phyloP scores from a whole-genome alignment of 768 basidiomycete genomes.

The Termitomyces sp. region DNA sequence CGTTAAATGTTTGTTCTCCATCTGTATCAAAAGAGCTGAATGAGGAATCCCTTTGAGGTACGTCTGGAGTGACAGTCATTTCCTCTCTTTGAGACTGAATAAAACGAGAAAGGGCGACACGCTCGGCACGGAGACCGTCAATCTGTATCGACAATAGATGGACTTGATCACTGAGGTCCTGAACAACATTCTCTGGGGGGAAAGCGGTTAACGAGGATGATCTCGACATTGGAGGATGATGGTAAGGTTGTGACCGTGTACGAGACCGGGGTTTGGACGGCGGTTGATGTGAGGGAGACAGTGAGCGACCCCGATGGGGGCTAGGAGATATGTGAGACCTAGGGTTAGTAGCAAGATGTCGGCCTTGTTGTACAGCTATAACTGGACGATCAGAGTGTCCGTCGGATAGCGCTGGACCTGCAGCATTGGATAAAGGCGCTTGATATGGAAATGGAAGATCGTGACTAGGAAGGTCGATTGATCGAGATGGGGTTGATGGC shows the following conservation, averaged over 20 bases:
- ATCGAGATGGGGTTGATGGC: too few species aligned
- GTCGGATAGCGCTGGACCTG: neutral
- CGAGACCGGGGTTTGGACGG: neutral
- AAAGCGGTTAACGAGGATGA: neutral
- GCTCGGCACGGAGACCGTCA: constrained; percentile 26
- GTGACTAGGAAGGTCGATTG: too few species aligned
- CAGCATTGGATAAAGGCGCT: neutral
- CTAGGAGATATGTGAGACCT: neutral
- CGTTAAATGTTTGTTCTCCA: neutral
- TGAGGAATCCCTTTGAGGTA: neutral
- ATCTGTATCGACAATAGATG: constrained; percentile 21
- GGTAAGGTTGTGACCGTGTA: neutral
- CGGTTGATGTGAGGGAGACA: neutral
- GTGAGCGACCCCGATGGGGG: neutral
- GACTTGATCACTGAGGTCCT: constrained; percentile 26
- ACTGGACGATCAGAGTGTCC: neutral
- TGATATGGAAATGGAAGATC: neutral
- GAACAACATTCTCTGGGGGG: neutral
- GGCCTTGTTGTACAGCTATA: neutral
- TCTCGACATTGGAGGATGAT: neutral
- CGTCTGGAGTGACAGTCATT: neutral
- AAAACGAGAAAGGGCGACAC: constrained; percentile 13
- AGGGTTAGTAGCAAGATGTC: neutral
- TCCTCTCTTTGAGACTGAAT: constrained; percentile 8
- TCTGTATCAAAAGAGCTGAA: neutral